Conservation (phyloP, 257 asterid species). For the Leptodermis oblonga region DNA sequence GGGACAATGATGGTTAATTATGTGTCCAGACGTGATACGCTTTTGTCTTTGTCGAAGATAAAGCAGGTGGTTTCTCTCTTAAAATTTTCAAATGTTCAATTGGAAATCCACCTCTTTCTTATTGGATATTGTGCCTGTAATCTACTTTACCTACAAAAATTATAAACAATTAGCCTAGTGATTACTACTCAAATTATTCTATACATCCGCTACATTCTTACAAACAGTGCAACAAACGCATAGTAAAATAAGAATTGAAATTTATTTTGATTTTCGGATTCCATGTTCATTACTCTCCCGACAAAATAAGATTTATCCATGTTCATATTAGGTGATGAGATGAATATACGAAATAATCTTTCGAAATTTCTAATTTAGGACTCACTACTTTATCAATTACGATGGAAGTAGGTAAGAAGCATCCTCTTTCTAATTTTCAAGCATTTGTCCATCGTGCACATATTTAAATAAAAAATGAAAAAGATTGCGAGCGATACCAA, state of each 20-base stretch:
- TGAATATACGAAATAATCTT: too few species aligned
- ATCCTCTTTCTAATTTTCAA: background rate
- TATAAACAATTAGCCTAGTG: background rate
- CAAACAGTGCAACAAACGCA: too few species aligned
- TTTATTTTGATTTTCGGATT: too few species aligned
- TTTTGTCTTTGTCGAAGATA: slow-evolving; percentile 9
- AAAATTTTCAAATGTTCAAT: slow-evolving; percentile 11
- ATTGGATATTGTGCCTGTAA: background rate
- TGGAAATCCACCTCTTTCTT: background rate
- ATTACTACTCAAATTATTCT: too few species aligned
- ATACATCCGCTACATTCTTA: too few species aligned
- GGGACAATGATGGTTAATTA: background rate
- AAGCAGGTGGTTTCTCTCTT: slow-evolving; percentile 4
- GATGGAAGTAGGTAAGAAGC: slow-evolving; percentile 17
- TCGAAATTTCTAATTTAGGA: too few species aligned
- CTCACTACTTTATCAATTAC: background rate
- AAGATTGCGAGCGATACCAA: background rate
- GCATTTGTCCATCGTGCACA: too few species aligned
- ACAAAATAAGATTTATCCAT: too few species aligned
- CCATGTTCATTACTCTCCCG: too few species aligned
- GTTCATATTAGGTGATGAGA: too few species aligned
- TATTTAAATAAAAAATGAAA: too few species aligned
- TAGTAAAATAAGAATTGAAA: too few species aligned
- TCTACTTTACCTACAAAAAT: background rate
- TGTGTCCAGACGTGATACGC: background rate